These are phyloP conservation scores for Globisporangium middletonii DNA, from an alignment of 352 stramenopile genomes.

Conservation along the genomic window DNA sequence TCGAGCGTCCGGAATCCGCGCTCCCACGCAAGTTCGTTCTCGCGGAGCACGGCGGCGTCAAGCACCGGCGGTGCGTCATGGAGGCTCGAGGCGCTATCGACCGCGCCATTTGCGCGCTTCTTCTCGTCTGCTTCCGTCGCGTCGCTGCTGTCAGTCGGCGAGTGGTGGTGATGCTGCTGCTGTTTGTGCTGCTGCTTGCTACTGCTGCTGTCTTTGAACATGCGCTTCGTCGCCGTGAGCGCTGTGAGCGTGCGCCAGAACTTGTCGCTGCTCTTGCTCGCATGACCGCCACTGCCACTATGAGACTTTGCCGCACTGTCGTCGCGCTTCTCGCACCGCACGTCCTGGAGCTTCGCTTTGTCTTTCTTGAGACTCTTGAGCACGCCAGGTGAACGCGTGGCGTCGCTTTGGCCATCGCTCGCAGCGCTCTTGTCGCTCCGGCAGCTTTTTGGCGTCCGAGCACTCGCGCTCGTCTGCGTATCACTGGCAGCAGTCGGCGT, in stretches of 20 bases:
- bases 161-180: not conserved
- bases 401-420: not conserved
- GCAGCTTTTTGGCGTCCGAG: not conserved
- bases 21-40: constrained; percentile 34
- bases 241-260: constrained; percentile 38
- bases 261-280: constrained; percentile 13
- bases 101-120: constrained; percentile 4
- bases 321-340: constrained; percentile 2
- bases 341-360: not conserved
- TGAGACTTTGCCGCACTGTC: not conserved
- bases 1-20: constrained; percentile 22
- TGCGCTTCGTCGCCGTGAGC: constrained; percentile 28
- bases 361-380: constrained; percentile 13
- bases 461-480: not conserved
- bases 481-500: not conserved
- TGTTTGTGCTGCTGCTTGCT: constrained; percentile 12
- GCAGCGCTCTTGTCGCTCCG: not conserved
- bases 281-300: not conserved
- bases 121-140: not conserved
- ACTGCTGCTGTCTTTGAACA: constrained; percentile 14
- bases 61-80: not conserved
- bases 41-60: constrained; percentile 1
- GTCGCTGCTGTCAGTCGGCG: not conserved
- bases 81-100: not conserved
- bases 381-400: not conserved